Percentiles rank a stretch among this genome's conserved stretches.
These are phyloP conservation scores for Yamagishiella unicocca DNA, from an alignment of 139 green algal genomes.

Conservation along the genomic window DNA sequence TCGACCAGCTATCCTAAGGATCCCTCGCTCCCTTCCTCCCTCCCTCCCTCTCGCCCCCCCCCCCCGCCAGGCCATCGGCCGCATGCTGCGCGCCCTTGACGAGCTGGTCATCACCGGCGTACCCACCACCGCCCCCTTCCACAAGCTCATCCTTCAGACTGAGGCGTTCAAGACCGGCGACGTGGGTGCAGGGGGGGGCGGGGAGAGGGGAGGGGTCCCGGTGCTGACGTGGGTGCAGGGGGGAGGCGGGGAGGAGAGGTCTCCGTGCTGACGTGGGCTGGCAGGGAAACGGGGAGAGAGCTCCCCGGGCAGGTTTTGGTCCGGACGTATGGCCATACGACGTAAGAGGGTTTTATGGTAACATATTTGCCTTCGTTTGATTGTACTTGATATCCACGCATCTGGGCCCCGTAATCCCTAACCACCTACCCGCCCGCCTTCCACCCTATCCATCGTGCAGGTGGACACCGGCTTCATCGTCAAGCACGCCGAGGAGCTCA, in stretches of 20 bases:
- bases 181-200: slow-evolving; percentile 40
- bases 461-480: slow-evolving; percentile 93
- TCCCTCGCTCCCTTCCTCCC: neutral
- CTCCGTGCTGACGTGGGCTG: no score
- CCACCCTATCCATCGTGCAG: slow-evolving; percentile 22
- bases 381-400: no score
- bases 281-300: no score
- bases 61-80: slow-evolving; percentile 76
- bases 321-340: no score
- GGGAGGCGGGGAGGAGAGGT: no score
- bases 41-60: no score
- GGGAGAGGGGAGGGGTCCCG: neutral
- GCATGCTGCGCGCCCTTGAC: slow-evolving; percentile 87
- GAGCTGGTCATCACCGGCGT: slow-evolving; percentile 85
- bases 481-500: slow-evolving; percentile 86
- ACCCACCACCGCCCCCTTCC: slow-evolving; percentile 91
- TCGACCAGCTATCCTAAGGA: neutral
- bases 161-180: slow-evolving; percentile 62
- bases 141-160: slow-evolving; percentile 86
- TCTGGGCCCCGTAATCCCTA: neutral
- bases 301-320: no score
- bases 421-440: neutral
- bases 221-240: neutral
- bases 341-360: no score
- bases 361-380: no score